Evolutionary conservation across 139 green algal genomes (phyloP).

Genomic region (Chlamydomonas sp.): DNA sequence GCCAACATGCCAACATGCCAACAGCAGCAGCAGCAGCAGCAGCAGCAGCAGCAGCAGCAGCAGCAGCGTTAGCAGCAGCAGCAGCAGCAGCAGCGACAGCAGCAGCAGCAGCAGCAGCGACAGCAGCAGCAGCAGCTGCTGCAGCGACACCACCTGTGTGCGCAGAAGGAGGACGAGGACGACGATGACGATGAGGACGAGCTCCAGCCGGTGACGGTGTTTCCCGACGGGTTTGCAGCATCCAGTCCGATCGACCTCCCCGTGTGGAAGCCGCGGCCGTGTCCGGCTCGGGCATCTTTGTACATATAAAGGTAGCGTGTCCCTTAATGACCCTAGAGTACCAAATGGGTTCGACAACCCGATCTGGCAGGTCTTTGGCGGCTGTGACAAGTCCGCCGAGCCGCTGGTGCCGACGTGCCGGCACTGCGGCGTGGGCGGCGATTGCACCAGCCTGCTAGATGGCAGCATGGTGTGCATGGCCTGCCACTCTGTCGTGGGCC

Average conservation of each 20-base stretch:
- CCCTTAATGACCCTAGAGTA: not conserved
- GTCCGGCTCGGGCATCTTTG: too few species aligned
- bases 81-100: not conserved
- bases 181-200: not conserved
- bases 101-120: not conserved
- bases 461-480: not conserved
- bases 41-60: too few species aligned
- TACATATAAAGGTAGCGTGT: too few species aligned
- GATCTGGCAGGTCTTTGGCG: not conserved
- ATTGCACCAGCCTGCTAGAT: not conserved
- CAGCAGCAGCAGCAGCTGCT: not conserved
- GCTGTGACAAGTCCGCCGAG: not conserved
- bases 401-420: not conserved
- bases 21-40: too few species aligned
- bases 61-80: too few species aligned
- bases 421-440: not conserved
- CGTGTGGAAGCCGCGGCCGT: too few species aligned
- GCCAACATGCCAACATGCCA: too few species aligned
- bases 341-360: not conserved
- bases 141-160: not conserved
- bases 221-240: too few species aligned
- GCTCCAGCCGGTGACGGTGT: too few species aligned
- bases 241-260: too few species aligned
- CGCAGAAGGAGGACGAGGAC: not conserved
- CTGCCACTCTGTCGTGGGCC: constrained; percentile 1